phyloP scores from a whole-genome alignment of 2,329 filamentous ascomycete genomes.

The Trichoderma brevicompactum region DNA sequence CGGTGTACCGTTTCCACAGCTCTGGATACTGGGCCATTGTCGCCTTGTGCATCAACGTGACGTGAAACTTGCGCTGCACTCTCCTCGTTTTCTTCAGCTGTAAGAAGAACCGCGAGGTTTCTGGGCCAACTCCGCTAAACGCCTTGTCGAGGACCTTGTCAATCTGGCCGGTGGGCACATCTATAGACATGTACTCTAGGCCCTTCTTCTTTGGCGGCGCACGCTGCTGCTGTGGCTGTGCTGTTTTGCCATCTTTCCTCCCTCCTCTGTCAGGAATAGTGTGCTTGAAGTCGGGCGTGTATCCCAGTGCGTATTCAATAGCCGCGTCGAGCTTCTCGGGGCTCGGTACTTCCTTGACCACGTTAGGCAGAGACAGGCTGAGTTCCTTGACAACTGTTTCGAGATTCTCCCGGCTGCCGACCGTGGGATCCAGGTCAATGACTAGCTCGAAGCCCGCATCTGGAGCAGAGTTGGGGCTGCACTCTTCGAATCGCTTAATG shows the following conservation, averaged over 20 bases:
- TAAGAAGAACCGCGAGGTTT: conserved; percentile 65
- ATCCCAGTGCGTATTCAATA: conserved; percentile 74
- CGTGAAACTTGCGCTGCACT: conserved; percentile 85
- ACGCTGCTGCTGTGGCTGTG: conserved; percentile 31
- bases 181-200: conserved; percentile 62
- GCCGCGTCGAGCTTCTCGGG: conserved; percentile 77
- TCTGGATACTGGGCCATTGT: conserved; percentile 62
- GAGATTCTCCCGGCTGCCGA: conserved; percentile 81
- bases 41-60: conserved; percentile 87
- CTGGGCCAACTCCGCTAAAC: conserved; percentile 61
- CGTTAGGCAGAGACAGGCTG: conserved; percentile 74
- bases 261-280: conserved; percentile 66
- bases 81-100: conserved; percentile 74
- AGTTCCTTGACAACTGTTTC: conserved; percentile 76
- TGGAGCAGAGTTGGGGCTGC: conserved; percentile 68
- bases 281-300: conserved; percentile 76
- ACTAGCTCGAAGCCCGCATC: conserved; percentile 82
- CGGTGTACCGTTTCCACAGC: conserved; percentile 74
- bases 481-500: conserved; percentile 79
- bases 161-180: conserved; percentile 50
- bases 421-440: conserved; percentile 80
- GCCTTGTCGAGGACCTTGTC: conserved; percentile 66
- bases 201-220: conserved; percentile 50
- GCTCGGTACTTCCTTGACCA: conserved; percentile 73
- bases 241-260: conserved; percentile 38